phyloP scores from a whole-genome alignment of 1,284 basidiomycete genomes.

The Tilletia caries region DNA sequence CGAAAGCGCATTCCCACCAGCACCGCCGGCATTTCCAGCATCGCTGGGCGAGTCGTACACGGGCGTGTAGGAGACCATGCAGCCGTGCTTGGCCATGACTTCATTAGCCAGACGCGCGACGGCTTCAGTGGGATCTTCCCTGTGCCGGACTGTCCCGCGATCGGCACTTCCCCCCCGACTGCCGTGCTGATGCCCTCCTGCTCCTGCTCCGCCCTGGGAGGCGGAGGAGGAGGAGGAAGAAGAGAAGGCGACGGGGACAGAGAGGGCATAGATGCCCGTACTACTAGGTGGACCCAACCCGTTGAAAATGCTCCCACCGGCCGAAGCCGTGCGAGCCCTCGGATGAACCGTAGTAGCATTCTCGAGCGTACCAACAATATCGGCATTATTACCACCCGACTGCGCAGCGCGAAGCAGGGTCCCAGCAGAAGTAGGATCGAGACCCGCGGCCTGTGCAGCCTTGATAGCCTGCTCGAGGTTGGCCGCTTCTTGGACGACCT shows the following conservation, averaged over 20 bases:
- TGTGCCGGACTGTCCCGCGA: no score
- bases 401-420: not conserved
- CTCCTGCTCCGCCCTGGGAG: not conserved
- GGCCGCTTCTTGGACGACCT: constrained; percentile 7
- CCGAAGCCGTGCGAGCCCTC: not conserved
- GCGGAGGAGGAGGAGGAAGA: not conserved
- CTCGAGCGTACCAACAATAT: not conserved
- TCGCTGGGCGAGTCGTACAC: constrained; percentile 18
- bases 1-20: no score
- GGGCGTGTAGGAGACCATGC: constrained; percentile 38
- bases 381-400: not conserved
- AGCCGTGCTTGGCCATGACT: constrained; percentile 46
- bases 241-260: not conserved
- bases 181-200: not conserved
- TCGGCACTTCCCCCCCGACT: no score
- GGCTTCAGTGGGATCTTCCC: constrained; percentile 34
- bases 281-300: not conserved
- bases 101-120: constrained; percentile 39
- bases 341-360: constrained; percentile 2
- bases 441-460: not conserved
- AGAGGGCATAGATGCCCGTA: not conserved
- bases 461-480: constrained; percentile 10
- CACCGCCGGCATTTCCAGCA: not conserved
- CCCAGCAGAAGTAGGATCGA: not conserved
- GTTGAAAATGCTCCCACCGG: not conserved